Evolutionary conservation across 352 stramenopile genomes (phyloP), one percentile per base, ranked within the genome.

Genomic region (Hyaloperonospora arabidopsidis): DNA sequence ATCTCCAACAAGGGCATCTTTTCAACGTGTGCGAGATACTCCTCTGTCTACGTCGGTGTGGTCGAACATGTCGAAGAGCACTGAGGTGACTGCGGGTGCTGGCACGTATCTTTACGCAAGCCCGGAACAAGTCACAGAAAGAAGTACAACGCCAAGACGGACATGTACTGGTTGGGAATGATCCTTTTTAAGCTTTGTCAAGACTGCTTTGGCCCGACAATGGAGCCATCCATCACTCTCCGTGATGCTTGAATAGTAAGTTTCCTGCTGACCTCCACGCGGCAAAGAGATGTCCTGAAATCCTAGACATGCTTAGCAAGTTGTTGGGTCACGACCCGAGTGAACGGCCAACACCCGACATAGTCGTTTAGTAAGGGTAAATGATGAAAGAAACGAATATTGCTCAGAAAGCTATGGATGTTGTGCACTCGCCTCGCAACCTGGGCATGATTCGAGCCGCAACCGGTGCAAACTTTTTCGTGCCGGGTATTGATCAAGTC

Each of bases 131-230:
- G 81, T 95, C 45, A 84, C 82, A 82, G 82, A 36, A 89, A 89
- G 52, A 83, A 89, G 50, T 98, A 97, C 65, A 87, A 94, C 55
- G 73, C 86, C 29, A 96, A 96, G 67, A 95, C 85, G 6, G 87
- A 96, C 43, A 77, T 96, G 28, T 96, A 93, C 56, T 94, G 84
- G 19, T 71, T 95, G 23, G 86, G 87, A 38, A 94, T 96, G 81
- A 93, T 96, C 39, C 70, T 96, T 6, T 96, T 96, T 38, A 86
- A 96, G 68, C 68, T 96, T 41, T 93, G 82, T 35, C 84, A 94
- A 52, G 79, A 89, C 21, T 68, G 76, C n/a, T 96, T 96, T 61
- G 69, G 65, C 23, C 96, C 87, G 19, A 87, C 79, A 21, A 95
- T 96, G 84, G 86, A 96, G 70, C 80, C 84, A 13, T 93, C 87